Evolutionary conservation across 1,284 basidiomycete genomes (phyloP).

Genomic region (Ustilago xerochloae): DNA sequence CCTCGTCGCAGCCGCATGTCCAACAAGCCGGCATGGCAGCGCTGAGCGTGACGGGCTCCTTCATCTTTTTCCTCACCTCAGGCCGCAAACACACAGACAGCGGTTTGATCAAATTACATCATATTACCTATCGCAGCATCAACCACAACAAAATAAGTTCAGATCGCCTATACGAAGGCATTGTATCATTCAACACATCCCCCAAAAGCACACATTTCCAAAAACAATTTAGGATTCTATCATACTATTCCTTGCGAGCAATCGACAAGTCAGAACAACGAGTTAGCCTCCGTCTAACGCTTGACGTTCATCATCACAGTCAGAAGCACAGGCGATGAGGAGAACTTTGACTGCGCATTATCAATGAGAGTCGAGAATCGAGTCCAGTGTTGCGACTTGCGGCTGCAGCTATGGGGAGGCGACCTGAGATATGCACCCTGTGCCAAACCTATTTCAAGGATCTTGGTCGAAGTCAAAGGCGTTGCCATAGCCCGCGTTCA

Average conservation of each 20-base stretch:
- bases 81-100: neutral
- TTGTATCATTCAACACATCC: neutral
- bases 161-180: neutral
- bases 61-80: neutral
- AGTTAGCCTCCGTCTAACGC: no score
- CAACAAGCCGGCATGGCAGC: slow-evolving; percentile 63
- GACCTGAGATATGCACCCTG: no score
- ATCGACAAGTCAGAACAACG: neutral
- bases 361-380: no score
- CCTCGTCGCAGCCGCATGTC: slow-evolving; percentile 61
- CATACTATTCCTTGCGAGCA: neutral
- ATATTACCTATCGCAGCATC: slow-evolving; percentile 11
- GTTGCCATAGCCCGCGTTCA: no score
- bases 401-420: no score
- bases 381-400: no score
- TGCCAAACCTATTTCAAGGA: no score
- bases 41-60: slow-evolving; percentile 14
- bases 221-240: neutral
- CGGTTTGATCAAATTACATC: slow-evolving; percentile 1
- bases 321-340: neutral
- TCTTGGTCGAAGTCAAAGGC: no score
- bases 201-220: neutral
- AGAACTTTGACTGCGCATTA: no score
- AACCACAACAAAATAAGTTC: neutral
- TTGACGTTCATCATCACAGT: no score